Percentiles rank a stretch among this genome's conserved stretches.
phyloP scores from a whole-genome alignment of 306 rosid species.

The Medicago arabica region DNA sequence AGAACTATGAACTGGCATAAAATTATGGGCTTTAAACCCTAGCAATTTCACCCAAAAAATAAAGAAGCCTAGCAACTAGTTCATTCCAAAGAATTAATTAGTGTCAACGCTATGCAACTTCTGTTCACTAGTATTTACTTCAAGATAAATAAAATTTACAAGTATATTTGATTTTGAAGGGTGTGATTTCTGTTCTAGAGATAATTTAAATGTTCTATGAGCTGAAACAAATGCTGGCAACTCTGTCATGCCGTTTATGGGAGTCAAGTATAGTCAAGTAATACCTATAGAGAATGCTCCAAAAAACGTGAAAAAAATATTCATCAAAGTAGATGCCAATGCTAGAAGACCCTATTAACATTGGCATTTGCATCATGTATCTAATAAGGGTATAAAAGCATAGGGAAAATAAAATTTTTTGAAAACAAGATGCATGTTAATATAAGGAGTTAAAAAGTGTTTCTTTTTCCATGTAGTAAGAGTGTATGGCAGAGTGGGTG shows the following conservation, averaged over 20 bases:
- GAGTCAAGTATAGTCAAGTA: slow-evolving; percentile 52
- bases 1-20: neutral
- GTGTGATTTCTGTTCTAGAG: slow-evolving; percentile 57
- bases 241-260: slow-evolving; percentile 61
- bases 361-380: slow-evolving; percentile 24
- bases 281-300: slow-evolving; percentile 49
- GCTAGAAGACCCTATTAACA: slow-evolving; percentile 14
- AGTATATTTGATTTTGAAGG: slow-evolving; percentile 5
- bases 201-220: slow-evolving; percentile 53
- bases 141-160: neutral
- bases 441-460: neutral
- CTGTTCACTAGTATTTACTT: neutral
- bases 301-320: slow-evolving; percentile 42
- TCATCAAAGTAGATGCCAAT: slow-evolving; percentile 31
- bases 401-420: slow-evolving; percentile 18
- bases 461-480: slow-evolving; percentile 37
- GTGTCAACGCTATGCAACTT: slow-evolving; percentile 20
- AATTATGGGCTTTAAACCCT: slow-evolving; percentile 46
- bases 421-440: neutral
- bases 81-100: slow-evolving; percentile 29
- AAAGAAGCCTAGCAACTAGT: slow-evolving; percentile 53
- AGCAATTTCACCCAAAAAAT: no score
- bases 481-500: slow-evolving; percentile 8
- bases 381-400: slow-evolving; percentile 29
- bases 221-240: slow-evolving; percentile 72